Evolutionary conservation across 768 basidiomycete species (phyloP).

Genomic region (Sporobolomyces pararoseus): DNA sequence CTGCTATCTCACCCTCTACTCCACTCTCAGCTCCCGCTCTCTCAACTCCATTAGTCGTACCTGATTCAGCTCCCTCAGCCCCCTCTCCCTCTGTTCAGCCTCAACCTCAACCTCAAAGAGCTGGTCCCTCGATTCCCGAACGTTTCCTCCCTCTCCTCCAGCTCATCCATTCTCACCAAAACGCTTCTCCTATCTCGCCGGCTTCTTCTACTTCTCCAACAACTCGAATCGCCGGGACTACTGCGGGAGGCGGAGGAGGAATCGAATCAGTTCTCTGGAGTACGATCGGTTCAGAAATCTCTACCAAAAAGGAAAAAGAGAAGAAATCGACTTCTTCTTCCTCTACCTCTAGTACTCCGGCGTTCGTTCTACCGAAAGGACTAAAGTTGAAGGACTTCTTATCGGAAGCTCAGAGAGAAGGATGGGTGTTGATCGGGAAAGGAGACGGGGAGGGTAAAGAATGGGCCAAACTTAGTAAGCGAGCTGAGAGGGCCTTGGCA

Average conservation of each 20-base stretch:
- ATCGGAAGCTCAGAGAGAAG: background rate
- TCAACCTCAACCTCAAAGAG: background rate
- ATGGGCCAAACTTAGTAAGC: conserved; percentile 19
- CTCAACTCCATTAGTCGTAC: background rate
- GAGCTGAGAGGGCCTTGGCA: conserved; percentile 18
- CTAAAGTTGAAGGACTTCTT: conserved; percentile 1
- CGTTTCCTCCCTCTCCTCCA: conserved; percentile 15
- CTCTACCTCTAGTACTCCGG: background rate
- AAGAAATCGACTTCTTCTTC: background rate
- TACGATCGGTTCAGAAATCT: background rate
- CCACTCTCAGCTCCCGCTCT: background rate
- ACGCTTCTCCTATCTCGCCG: background rate
- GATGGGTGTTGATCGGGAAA: conserved; percentile 17
- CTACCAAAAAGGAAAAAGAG: too few species aligned
- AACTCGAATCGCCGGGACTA: background rate
- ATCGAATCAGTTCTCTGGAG: too few species aligned
- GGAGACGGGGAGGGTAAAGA: conserved; percentile 11
- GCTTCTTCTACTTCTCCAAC: background rate
- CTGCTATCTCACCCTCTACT: background rate
- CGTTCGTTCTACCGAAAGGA: too few species aligned
- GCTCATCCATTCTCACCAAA: background rate
- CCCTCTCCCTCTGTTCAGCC: background rate
- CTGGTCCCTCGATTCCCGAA: background rate
- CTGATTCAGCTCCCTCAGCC: background rate
- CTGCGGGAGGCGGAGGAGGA: too few species aligned